Evolutionary conservation across 1,284 basidiomycete genomes (phyloP).

Genomic region (Fomitopsis schrenkii): DNA sequence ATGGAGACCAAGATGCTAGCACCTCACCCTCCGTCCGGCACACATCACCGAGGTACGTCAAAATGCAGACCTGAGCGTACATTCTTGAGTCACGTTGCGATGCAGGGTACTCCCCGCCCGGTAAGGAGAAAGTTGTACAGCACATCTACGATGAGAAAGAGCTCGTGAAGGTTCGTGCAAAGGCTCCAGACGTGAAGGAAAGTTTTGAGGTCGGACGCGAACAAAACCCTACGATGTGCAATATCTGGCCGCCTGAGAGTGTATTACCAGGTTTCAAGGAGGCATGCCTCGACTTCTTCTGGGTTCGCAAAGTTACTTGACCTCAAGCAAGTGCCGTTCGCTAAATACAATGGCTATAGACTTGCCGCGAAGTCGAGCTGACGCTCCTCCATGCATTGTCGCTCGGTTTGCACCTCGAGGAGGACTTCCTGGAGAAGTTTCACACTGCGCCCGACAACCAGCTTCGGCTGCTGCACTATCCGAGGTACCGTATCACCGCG

Average conservation of each 20-base stretch:
- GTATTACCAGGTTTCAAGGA: slow-evolving; percentile 52
- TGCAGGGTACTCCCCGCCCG: slow-evolving; percentile 46
- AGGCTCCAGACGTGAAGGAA: slow-evolving; percentile 50
- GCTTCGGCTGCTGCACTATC: slow-evolving; percentile 55
- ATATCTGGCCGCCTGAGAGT: slow-evolving; percentile 56
- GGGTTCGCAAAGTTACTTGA: slow-evolving; percentile 28
- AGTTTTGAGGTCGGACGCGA: slow-evolving; percentile 54
- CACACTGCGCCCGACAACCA: slow-evolving; percentile 52
- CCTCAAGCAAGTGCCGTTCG: not conserved
- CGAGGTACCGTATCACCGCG: slow-evolving; percentile 29
- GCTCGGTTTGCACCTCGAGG: slow-evolving; percentile 41
- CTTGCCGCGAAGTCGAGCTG: slow-evolving; percentile 42
- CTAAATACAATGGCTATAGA: slow-evolving; percentile 7
- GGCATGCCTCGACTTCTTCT: slow-evolving; percentile 49
- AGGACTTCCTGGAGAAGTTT: slow-evolving; percentile 42
- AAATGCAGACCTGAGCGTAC: not conserved
- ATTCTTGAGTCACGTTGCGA: not conserved
- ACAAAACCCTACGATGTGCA: slow-evolving; percentile 41
- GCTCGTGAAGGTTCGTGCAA: slow-evolving; percentile 30
- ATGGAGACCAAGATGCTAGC: slow-evolving; percentile 49
- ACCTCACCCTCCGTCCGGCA: slow-evolving; percentile 51
- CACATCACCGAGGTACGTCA: slow-evolving; percentile 45
- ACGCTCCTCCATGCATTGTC: slow-evolving; percentile 47
- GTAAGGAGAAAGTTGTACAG: slow-evolving; percentile 41
- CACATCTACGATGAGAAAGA: slow-evolving; percentile 38